These are phyloP conservation scores for Fusarium mangiferae DNA, from an alignment of 2,329 filamentous ascomycete genomes.

Conservation along the genomic window DNA sequence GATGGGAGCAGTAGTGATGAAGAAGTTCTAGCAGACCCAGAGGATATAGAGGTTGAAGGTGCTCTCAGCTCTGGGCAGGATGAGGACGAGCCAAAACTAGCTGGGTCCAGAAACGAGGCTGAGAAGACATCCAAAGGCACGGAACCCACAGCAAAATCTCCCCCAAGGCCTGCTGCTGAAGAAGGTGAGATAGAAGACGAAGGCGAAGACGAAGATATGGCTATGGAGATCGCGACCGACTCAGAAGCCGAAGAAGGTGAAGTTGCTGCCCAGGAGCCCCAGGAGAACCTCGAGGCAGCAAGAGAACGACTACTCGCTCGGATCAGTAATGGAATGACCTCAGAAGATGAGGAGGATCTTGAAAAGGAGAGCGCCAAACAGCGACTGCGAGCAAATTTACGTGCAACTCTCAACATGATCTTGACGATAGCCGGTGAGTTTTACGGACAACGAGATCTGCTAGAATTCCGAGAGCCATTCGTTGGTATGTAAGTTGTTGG, in stretches of 20 bases:
- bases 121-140: conserved; percentile 1
- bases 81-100: conserved; percentile 13
- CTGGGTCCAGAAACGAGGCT: conserved; percentile 3
- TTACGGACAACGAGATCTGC: conserved; percentile 88
- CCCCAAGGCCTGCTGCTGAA: conserved; percentile 28
- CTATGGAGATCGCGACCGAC: conserved; percentile 56
- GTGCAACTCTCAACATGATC: conserved; percentile 90
- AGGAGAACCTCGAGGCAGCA: conserved; percentile 58
- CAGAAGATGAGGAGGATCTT: conserved; percentile 42
- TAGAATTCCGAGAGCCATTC: conserved; percentile 77
- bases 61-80: conserved; percentile 36
- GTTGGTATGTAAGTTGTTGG: conserved; percentile 52
- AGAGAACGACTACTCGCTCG: conserved; percentile 60
- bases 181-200: conserved; percentile 45
- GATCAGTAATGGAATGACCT: conserved; percentile 47
- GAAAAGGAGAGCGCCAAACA: conserved; percentile 44
- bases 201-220: conserved; percentile 48
- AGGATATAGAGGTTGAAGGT: conserved; percentile 46
- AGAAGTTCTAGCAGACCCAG: conserved; percentile 50
- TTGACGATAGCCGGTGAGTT: conserved; percentile 87
- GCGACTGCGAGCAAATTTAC: conserved; percentile 61
- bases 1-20: conserved; percentile 56
- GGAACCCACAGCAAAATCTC: background rate
- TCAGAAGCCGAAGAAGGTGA: conserved; percentile 53
- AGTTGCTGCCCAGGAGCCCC: conserved; percentile 33